Evolutionary conservation across 176 grass and related monocot genomes (phyloP), one percentile per base, ranked within the genome.

Genomic region (Musa itinerans): DNA sequence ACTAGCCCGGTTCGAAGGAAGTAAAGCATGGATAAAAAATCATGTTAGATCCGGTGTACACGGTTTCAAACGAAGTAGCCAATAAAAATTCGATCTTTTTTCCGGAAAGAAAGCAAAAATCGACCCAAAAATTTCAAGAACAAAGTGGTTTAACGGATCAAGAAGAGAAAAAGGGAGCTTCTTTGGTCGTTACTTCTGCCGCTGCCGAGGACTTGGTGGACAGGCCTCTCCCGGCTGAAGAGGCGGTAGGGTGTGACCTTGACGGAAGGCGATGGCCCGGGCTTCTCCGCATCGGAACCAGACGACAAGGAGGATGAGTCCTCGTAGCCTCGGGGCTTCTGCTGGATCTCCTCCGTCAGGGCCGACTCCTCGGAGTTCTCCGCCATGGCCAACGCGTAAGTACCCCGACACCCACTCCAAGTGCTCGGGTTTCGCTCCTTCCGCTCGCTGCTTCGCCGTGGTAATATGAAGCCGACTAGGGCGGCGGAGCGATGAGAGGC

Each of bases 151-250:
- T 43, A 43, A 43, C 34, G 4, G 5, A 61, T 61, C n/a, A 17
- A 61, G 0, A 61, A 17, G n/a, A 8, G n/a, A 61, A 61, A 61
- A 17, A 61, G 57, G 14, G 57, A 61, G 57, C 16, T 61, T 61
- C 27, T 8, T 25, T 2, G 0, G 19, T 6, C 1, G 81, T 78
- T 76, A 90, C 88, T 71, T 78, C 82, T 81, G 58, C 88, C 88
- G 66, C 88, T 84, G 72, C 84, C 88, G 58, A 90, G 88, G 81
- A 90, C 84, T 63, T 81, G 74, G 81, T 90, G 84, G 53, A 90
- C 84, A 59, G 88, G 66, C 65, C 69, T 62, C 78, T 90, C 84
- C 13, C 88, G 81, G 71, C 88, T 84, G 81, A 86, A 90, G 48
- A 90, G 84, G 75, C 88, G 88, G 11, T 54, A n/a, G 16, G n/a